These are phyloP conservation scores for Flaveria bidentis DNA, from an alignment of 129 eudicot species.

Conservation along the genomic window DNA sequence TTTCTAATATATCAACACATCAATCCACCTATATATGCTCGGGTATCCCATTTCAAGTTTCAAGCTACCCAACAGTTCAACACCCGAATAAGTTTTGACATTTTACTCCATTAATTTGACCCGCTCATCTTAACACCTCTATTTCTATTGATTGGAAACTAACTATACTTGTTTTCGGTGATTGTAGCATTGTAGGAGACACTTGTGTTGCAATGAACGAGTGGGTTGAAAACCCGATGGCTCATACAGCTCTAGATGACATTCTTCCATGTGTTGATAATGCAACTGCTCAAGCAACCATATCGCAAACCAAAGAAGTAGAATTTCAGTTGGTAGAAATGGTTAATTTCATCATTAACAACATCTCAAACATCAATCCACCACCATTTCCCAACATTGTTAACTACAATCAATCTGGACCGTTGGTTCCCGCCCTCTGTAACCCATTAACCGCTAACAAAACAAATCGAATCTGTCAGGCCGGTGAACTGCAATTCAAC, in stretches of 20 bases:
- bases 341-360: conserved; percentile 58
- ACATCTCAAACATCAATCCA: conserved; percentile 53
- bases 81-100: not conserved
- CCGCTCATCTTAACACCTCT: no score
- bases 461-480: conserved; percentile 52
- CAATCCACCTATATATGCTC: no score
- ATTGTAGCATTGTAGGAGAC: conserved; percentile 61
- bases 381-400: conserved; percentile 45
- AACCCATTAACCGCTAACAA: conserved; percentile 61
- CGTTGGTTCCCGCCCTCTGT: conserved; percentile 73
- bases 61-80: no score
- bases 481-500: conserved; percentile 60
- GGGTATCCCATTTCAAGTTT: not conserved
- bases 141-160: not conserved
- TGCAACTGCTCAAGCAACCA: conserved; percentile 61
- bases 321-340: conserved; percentile 51
- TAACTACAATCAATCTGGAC: conserved; percentile 82
- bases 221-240: conserved; percentile 77
- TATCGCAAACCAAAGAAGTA: conserved; percentile 66
- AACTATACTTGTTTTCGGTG: conserved; percentile 7
- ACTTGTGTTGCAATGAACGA: conserved; percentile 84
- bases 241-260: conserved; percentile 76
- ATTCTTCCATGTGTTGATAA: conserved; percentile 82
- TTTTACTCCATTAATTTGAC: not conserved
- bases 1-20: no score